Conservation (phyloP, 225 moss, liverwort and hornwort genomes). For the Polytrichum commune region DNA sequence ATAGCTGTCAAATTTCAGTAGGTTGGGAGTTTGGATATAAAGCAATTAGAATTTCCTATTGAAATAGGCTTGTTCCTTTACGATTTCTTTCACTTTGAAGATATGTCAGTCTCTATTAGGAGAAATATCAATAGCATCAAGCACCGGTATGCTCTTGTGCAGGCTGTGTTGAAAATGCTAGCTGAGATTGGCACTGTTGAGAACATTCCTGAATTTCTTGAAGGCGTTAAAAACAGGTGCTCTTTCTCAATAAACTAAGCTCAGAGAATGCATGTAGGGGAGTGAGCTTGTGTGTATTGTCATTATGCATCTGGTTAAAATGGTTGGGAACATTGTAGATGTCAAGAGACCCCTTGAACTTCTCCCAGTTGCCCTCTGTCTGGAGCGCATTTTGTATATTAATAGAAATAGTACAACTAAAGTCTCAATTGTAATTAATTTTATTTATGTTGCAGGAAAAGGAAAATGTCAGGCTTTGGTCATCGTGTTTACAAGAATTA, state of each 20-base stretch:
- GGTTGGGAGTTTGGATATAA: too few species aligned
- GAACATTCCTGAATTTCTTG: conserved; percentile 72
- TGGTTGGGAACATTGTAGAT: too few species aligned
- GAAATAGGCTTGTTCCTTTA: neutral
- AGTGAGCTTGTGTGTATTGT: too few species aligned
- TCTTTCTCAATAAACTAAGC: neutral
- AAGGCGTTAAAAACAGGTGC: conserved; percentile 76
- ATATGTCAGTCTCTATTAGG: neutral
- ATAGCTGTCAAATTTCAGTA: too few species aligned
- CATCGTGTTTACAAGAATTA: conserved; percentile 91
- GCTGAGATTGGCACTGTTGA: conserved; percentile 63
- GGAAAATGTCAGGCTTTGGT: conserved; percentile 89
- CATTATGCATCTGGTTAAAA: too few species aligned
- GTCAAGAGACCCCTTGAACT: too few species aligned
- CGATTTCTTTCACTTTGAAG: conserved; percentile 3
- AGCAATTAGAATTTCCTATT: too few species aligned
- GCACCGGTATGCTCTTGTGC: conserved; percentile 11
- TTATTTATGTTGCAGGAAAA: conserved; percentile 43
- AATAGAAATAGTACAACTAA: too few species aligned
- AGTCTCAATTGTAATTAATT: neutral
- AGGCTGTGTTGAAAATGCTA: conserved; percentile 91
- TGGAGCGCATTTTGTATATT: neutral
- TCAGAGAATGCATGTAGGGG: too few species aligned
- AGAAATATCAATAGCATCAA: neutral
- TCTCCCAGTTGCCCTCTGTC: neutral